These are phyloP conservation scores for Zymoseptoria tritici DNA, from an alignment of 2,329 filamentous ascomycete species.

Conservation along the genomic window DNA sequence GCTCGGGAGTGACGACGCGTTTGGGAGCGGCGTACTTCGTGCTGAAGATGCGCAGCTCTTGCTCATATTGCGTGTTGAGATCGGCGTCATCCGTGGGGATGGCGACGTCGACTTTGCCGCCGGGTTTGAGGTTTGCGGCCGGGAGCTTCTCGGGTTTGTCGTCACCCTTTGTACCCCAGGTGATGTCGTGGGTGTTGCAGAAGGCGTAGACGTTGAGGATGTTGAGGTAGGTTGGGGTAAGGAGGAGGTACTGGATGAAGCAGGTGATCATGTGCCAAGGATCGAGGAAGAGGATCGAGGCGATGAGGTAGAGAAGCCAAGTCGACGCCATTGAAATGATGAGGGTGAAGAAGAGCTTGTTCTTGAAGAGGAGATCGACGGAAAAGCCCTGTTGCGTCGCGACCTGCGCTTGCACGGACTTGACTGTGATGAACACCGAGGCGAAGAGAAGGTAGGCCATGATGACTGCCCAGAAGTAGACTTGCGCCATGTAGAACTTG, in stretches of 20 bases:
- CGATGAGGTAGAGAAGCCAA: conserved; percentile 85
- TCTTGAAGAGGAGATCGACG: conserved; percentile 68
- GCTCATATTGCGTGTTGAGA: conserved; percentile 89
- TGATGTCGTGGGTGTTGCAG: conserved; percentile 96
- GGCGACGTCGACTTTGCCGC: conserved; percentile 86
- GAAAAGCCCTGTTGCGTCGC: conserved; percentile 53
- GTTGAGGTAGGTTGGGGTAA: conserved; percentile 96
- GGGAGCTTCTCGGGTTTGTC: conserved; percentile 90
- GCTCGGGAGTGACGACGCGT: conserved; percentile 52
- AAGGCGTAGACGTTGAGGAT: conserved; percentile 98
- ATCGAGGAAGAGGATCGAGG: conserved; percentile 90
- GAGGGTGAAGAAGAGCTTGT: conserved; percentile 84
- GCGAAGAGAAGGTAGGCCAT: conserved; percentile 97
- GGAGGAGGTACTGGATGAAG: conserved; percentile 85
- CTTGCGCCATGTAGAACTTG: conserved; percentile 90
- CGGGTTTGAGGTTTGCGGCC: conserved; percentile 81
- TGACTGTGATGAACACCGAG: conserved; percentile 86
- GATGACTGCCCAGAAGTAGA: conserved; percentile 95
- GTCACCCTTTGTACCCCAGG: conserved; percentile 96
- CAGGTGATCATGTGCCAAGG: conserved; percentile 99
- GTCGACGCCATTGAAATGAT: conserved; percentile 89
- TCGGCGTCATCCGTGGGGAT: conserved; percentile 86
- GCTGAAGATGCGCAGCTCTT: conserved; percentile 67
- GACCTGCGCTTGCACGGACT: conserved; percentile 69
- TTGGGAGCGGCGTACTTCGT: conserved; percentile 68